Base-by-base conservation (phyloP, 2,329 filamentous ascomycete species). In the Coniella vitis region DNA sequence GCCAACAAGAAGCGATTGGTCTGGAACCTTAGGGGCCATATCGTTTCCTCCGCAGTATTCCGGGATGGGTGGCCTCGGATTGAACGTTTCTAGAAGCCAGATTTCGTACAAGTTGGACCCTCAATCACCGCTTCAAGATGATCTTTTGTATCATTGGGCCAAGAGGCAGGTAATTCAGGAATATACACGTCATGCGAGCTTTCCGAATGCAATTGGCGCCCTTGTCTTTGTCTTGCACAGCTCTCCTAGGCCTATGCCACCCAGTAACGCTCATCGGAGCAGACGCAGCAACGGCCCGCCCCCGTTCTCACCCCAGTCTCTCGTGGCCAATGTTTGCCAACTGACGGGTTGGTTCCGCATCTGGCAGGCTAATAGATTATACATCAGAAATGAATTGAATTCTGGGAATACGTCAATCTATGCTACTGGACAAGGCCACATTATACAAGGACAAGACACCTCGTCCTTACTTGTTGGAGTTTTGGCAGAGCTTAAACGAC, bases 261-360 rank as follows among this genome's bases (percentile, higher is more conserved):
- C 22, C n/a, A 25, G 12, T 14, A 41, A 16, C 10, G 34, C 13
- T 17, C 17, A 13, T 34, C 36, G 38, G 35, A 38, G 17, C 12
- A 32, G 10, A 31, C 44, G 16, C 22, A 17, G n/a, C 20, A 12
- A 14, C 19, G 17, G 31, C 14, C 22, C 39, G 17, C 29, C 17
- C 21, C 5, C 10, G 25, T 29, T 19, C 22, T 41, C 22, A 25
- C 9, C 38, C 16, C 20, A 22, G 20, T 14, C 4, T 3, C 41
- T 54, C 2, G 32, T 46, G 12, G 19, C 35, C 25, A 45, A 31
- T 21, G 38, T 45, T 10, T 40, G 45, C 16, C 45, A 54, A 16
- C 34, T 54, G 43, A 35, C 20, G 37, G 45, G 48, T 25, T 52
- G 51, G 51, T 38, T 41, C 16, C 19, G 35, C n/a, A 48, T 54